Base-by-base conservation (phyloP, 139 green algal genomes). In the Chlorella sp. region DNA sequence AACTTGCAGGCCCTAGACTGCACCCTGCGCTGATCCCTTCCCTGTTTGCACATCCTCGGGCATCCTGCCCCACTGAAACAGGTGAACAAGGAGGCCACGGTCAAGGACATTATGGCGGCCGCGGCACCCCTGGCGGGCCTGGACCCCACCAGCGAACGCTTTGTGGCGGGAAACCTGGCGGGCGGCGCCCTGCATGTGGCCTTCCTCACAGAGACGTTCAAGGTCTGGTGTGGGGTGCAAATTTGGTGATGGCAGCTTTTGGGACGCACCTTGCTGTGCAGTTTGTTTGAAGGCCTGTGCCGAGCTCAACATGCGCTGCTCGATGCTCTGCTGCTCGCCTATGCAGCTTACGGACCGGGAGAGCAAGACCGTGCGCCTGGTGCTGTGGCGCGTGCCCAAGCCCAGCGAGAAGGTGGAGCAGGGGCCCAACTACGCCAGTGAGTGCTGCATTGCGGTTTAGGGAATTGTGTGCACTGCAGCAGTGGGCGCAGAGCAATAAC, bases 21-120 rank as follows among this genome's bases (percentile, higher is more conserved):
- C n/a, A n/a, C n/a, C n/a, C n/a, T n/a, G n/a, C n/a, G n/a, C n/a
- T n/a, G n/a, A n/a, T n/a, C n/a, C n/a, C n/a, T n/a, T n/a, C n/a
- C n/a, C n/a, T n/a, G n/a, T n/a, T n/a, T n/a, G n/a, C n/a, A n/a
- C n/a, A n/a, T n/a, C n/a, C n/a, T n/a, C n/a, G n/a, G n/a, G n/a
- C n/a, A n/a, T n/a, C n/a, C n/a, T n/a, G n/a, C n/a, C n/a, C n/a
- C n/a, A 51, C 9, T 60, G 11, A 3, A 23, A 15, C 39, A 38
- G 28, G n/a, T 86, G 38, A 25, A 41, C 38, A 70, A 72, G 34
- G 36, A 78, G 15, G 65, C 47, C 3, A 75, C 60, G 0, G 21
- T 86, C 25, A n/a, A 67, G 41, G 39, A 86, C 16, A 69, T 86
- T 41, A 86, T 87, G 70, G 38, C 64, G 32, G 76, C 83, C 2